Conservation (phyloP, 2,329 filamentous ascomycete species). For the Fusarium tjaetaba region DNA sequence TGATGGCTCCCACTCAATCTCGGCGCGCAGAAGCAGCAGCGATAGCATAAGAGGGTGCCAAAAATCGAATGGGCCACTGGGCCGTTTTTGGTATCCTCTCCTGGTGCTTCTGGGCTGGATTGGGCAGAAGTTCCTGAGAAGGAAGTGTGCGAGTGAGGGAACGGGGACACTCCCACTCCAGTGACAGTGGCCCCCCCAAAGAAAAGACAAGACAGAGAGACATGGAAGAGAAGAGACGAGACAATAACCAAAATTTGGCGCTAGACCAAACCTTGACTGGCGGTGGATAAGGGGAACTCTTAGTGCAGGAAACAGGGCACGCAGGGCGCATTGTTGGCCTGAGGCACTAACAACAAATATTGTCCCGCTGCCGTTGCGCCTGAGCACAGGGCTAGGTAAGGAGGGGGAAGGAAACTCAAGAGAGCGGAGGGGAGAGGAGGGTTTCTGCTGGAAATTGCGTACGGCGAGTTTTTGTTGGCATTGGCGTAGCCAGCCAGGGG, state of each 20-base stretch:
- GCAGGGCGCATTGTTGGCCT: constrained; percentile 37
- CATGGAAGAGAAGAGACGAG: constrained; percentile 40
- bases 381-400: constrained; percentile 21
- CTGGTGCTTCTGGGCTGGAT: constrained; percentile 31
- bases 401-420: constrained; percentile 22
- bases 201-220: constrained; percentile 38
- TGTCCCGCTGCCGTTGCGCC: constrained; percentile 33
- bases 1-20: constrained; percentile 29
- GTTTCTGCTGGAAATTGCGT: constrained; percentile 42
- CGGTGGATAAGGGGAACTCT: constrained; percentile 49
- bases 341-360: constrained; percentile 38
- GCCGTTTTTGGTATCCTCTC: constrained; percentile 24
- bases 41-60: constrained; percentile 25
- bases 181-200: constrained; percentile 32
- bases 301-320: constrained; percentile 47
- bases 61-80: constrained; percentile 35
- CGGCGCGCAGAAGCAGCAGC: constrained; percentile 9
- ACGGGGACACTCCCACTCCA: constrained; percentile 19
- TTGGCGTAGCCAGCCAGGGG: constrained; percentile 24
- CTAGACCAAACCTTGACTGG: constrained; percentile 51
- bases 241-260: constrained; percentile 43
- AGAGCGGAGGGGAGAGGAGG: constrained; percentile 26
- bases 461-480: constrained; percentile 36
- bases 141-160: constrained; percentile 13
- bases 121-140: constrained; percentile 18